Conservation (phyloP, 2,329 filamentous ascomycete species). For the Niveomyces coronatus region DNA sequence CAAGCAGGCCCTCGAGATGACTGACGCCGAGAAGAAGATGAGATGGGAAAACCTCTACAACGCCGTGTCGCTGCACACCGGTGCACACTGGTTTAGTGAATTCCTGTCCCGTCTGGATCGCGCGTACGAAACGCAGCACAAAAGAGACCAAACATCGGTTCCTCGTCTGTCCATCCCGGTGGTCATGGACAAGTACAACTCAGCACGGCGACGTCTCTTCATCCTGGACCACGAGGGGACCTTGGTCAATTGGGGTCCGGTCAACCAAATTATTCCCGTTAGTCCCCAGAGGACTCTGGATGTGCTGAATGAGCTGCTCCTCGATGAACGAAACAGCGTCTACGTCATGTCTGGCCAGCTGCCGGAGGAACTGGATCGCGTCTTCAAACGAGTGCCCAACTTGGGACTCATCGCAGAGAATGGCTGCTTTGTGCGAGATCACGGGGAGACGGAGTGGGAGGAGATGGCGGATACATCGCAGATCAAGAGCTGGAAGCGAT, state of each 20-base stretch:
- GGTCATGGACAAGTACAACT: conserved; percentile 55
- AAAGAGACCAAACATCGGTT: conserved; percentile 74
- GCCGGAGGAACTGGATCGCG: conserved; percentile 75
- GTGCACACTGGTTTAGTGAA: conserved; percentile 73
- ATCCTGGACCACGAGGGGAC: conserved; percentile 93
- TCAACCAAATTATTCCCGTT: conserved; percentile 73
- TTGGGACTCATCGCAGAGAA: conserved; percentile 91
- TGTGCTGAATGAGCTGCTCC: conserved; percentile 68
- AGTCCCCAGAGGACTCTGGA: conserved; percentile 77
- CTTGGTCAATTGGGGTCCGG: conserved; percentile 75
- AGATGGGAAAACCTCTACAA: conserved; percentile 67
- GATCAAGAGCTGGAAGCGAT: conserved; percentile 70
- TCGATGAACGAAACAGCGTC: conserved; percentile 72
- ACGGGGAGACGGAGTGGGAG: conserved; percentile 59
- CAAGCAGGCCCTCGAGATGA: conserved; percentile 73
- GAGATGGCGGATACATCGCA: conserved; percentile 64
- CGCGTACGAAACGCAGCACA: conserved; percentile 75
- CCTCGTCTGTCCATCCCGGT: conserved; percentile 66
- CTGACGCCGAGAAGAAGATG: conserved; percentile 56
- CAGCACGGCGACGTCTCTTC: conserved; percentile 62
- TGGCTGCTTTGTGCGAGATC: conserved; percentile 77
- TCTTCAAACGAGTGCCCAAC: conserved; percentile 75
- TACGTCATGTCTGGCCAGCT: conserved; percentile 90
- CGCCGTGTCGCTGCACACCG: conserved; percentile 71
- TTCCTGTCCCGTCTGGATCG: conserved; percentile 61